Evolutionary conservation across 345 rosid genomes (phyloP), one percentile per base, ranked within the genome.

Genomic region (Populus alba): DNA sequence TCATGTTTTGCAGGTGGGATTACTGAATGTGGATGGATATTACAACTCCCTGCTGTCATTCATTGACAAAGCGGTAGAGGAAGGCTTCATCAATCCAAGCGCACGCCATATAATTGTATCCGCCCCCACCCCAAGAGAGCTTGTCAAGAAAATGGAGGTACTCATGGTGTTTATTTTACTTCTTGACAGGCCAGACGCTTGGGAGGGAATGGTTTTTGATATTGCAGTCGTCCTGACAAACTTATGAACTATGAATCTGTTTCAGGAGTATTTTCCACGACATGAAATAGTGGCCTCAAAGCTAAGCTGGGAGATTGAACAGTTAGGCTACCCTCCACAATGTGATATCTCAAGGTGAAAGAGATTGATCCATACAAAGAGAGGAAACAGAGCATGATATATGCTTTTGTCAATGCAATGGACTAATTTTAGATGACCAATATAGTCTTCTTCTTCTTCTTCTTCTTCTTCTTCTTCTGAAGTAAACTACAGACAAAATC

Each of bases 241-340:
- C 7, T 53, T 6, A 53, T 2, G 7, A 2, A 2, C 2, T 49
- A 49, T 17, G 18, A 3, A 8, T 29, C 43, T 39, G 41, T 71
- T 45, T 67, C 20, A 94, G 98, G 98, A 92, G 72, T 94, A 94
- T 78, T 85, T 83, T 75, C 94, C 97, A 3, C 83, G 85, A 67
- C 95, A 92, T 70, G 94, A 92, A 82, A 89, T 85, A 74, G 97
- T 87, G 38, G 97, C 95, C 10, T 81, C 95, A 22, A 90, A 90
- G 89, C 82, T 87, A 57, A 92, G 86, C 27, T 94, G 98, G 97
- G 95, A 94, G 87, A 89, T 47, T 45, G 91, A 88, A 80, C 92
- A 86, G 72, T 77, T 85, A 53, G 88, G 83, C 11, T 76, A 79
- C 75, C 73, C 89, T 53, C 70, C 88, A 25, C 81, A 83, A 71